Evolutionary conservation across 2,329 filamentous ascomycete genomes (phyloP).

Genomic region (Fusarium sp.): DNA sequence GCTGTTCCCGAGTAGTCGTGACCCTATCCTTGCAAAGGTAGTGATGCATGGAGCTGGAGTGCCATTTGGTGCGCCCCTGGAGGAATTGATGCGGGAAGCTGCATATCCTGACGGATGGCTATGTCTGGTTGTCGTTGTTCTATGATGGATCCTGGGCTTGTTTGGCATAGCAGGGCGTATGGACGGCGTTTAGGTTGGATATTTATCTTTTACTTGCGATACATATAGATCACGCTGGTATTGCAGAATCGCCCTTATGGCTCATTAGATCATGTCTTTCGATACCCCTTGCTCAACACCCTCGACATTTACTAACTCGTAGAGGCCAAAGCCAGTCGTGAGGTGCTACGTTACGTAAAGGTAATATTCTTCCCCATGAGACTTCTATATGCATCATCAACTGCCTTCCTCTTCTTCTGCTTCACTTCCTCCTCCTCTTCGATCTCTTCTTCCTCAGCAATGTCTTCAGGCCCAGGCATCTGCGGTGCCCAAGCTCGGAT

Average conservation of each 20-base stretch:
- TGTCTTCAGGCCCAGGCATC: conserved; percentile 65
- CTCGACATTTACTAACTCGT: conserved; percentile 7
- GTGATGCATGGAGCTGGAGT: conserved; percentile 88
- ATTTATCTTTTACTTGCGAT: conserved; percentile 11
- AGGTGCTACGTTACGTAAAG: conserved; percentile 60
- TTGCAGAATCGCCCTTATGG: conserved; percentile 3
- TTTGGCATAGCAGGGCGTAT: conserved; percentile 26
- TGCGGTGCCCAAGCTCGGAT: conserved; percentile 84
- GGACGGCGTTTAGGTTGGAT: conserved; percentile 35
- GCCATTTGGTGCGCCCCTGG: conserved; percentile 84
- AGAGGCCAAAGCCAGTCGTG: neutral
- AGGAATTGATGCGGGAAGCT: conserved; percentile 85
- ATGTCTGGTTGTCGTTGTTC: conserved; percentile 83
- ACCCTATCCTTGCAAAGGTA: conserved; percentile 85
- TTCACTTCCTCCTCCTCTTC: conserved; percentile 63
- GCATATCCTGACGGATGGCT: conserved; percentile 95
- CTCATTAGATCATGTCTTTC: conserved; percentile 12
- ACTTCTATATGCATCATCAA: conserved; percentile 85
- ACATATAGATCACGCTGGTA: neutral
- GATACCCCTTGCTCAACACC: conserved; percentile 5
- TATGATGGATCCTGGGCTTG: conserved; percentile 56
- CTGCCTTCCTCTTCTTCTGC: conserved; percentile 78
- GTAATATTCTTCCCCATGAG: conserved; percentile 81
- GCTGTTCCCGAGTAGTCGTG: conserved; percentile 89
- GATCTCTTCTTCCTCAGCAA: conserved; percentile 63